Conservation (phyloP, 2,329 filamentous ascomycete genomes). For the Aquanectria penicillioides region DNA sequence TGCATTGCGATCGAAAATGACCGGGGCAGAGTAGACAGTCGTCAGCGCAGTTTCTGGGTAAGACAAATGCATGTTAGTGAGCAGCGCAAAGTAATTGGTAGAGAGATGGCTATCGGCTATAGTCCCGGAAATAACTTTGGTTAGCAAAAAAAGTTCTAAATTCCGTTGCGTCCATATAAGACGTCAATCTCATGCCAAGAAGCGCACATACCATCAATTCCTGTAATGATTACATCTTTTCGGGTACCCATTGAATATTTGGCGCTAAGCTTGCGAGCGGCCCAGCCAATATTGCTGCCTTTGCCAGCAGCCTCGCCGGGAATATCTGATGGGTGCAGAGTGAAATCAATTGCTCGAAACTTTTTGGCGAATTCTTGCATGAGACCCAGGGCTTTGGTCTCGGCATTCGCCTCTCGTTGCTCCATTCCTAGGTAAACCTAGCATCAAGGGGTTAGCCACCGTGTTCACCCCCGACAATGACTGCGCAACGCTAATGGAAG, state of each 20-base stretch:
- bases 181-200: conserved; percentile 13
- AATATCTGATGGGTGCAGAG: conserved; percentile 72
- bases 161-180: neutral
- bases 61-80: conserved; percentile 70
- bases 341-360: conserved; percentile 74
- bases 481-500: neutral
- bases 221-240: conserved; percentile 74
- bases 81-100: conserved; percentile 72
- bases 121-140: conserved; percentile 20
- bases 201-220: conserved; percentile 72
- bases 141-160: conserved; percentile 13
- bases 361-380: conserved; percentile 71
- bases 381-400: conserved; percentile 69
- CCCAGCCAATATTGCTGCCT: conserved; percentile 79
- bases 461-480: neutral
- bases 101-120: conserved; percentile 77
- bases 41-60: conserved; percentile 68
- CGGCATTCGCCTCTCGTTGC: conserved; percentile 69
- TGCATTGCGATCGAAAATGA: conserved; percentile 79
- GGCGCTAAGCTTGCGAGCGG: conserved; percentile 71
- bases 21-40: conserved; percentile 75
- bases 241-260: conserved; percentile 64
- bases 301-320: conserved; percentile 77
- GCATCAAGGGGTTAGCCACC: conserved; percentile 11
- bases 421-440: conserved; percentile 81